Percentiles rank a stretch among this genome's conserved stretches.
phyloP scores from a whole-genome alignment of 208 protist genomes.

The Vickermania spadyakhi region DNA sequence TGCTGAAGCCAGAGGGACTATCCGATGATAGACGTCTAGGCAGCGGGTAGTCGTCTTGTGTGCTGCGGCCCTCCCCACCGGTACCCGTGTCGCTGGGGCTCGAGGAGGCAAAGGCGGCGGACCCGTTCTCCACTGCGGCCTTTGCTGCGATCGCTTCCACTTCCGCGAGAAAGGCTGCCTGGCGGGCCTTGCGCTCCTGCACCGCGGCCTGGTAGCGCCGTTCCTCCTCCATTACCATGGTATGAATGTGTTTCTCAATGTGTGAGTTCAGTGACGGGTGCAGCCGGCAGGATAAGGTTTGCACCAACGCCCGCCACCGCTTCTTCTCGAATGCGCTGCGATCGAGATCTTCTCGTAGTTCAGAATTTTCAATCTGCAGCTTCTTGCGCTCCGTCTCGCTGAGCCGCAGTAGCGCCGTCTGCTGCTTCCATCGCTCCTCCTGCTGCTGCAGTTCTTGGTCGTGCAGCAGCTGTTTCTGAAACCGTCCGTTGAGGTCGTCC shows the following conservation, averaged over 20 bases:
- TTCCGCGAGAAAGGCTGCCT: not conserved
- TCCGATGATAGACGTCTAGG: too few relatives aligned
- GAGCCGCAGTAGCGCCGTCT: constrained; percentile 10
- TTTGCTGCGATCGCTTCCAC: not conserved
- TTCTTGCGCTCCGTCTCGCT: constrained; percentile 13
- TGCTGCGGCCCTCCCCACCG: not conserved
- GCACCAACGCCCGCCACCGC: constrained; percentile 41
- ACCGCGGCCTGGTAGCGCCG: not conserved
- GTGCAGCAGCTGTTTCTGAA: not conserved
- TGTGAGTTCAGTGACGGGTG: constrained; percentile 9
- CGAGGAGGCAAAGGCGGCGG: not conserved
- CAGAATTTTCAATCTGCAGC: constrained; percentile 15
- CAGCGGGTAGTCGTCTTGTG: too few relatives aligned
- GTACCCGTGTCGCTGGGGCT: not conserved
- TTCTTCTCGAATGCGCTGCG: constrained; percentile 9
- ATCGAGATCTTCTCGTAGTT: constrained; percentile 18
- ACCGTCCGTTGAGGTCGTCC: not conserved
- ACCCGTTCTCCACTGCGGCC: not conserved
- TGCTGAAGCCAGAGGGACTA: not conserved
- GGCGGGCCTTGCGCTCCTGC: not conserved
- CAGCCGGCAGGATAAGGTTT: constrained; percentile 12
- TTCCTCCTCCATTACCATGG: constrained; percentile 1
- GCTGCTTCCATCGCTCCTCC: constrained; percentile 12
- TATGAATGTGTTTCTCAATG: constrained; percentile 7
- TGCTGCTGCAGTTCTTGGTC: constrained; percentile 5